Base-by-base conservation (phyloP, 257 asterid genomes). In the Forsythia suspensa region DNA sequence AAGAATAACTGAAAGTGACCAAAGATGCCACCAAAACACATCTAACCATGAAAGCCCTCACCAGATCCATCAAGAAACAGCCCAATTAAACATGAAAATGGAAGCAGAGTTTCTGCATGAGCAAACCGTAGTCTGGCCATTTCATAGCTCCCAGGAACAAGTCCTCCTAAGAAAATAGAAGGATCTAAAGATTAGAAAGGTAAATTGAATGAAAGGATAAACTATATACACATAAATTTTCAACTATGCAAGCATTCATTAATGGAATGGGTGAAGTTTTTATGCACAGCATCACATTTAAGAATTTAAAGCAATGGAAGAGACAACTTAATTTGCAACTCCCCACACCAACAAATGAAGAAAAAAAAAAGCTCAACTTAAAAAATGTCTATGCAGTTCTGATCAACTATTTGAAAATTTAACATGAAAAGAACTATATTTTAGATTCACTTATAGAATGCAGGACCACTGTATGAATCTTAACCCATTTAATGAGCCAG, bases 31-130 rank as follows among this genome's bases (percentile, higher is more conserved):
- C 21, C 8, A 70, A 48, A 57, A 72, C 76, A 66, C 42, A 74
- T 51, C 63, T 70, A 46, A 73, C 24, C 52, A 68, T 75, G 69
- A 70, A 80, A 77, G 18, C 67, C 84, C 91, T 89, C 80, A 88
- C 99, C 98, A 55, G 96, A 74, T 81, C 82, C 92, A 72, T 96
- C 93, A 59, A 96, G 97, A 87, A 90, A 94, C 82, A 96, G 90
- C 48, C 99, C 98, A 20, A 94, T 85, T 87, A 96, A 87, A 91
- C 98, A 96, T 78, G 99, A 92, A 91, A 96, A 92, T 20, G 99
- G 98, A 82, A 94, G 93, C 77, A 94, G 86, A 37, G 98, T 96
- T 85, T 92, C 98, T 43, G 97, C 97, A 83, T 92, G 97, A 82
- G 97, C 99, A 86, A 94, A 89, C 52, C 97, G 88, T 80, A 96